Percentiles rank a stretch among this genome's conserved stretches.
phyloP scores from a whole-genome alignment of 1,284 basidiomycete species.

The Ganoderma boninense region DNA sequence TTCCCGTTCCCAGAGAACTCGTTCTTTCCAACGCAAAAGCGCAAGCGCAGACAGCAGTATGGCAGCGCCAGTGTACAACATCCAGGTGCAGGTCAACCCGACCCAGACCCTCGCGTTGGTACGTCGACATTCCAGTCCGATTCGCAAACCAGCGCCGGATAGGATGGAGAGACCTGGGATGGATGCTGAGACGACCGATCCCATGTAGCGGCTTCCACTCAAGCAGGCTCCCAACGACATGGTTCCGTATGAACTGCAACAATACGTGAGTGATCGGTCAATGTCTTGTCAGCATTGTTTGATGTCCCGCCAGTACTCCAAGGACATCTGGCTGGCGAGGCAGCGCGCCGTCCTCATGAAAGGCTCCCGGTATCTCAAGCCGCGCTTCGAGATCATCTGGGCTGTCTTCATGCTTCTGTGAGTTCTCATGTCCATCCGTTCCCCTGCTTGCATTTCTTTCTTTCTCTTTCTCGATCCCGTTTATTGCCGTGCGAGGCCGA shows the following conservation, averaged over 20 bases:
- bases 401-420: conserved; percentile 51
- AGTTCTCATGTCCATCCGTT: conserved; percentile 23
- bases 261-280: conserved; percentile 37
- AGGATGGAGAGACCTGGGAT: not conserved
- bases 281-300: not conserved
- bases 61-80: conserved; percentile 27
- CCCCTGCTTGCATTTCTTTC: too few species aligned
- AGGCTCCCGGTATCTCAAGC: conserved; percentile 54
- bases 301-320: conserved; percentile 46
- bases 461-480: too few species aligned
- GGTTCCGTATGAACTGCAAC: conserved; percentile 42
- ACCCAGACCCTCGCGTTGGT: conserved; percentile 30
- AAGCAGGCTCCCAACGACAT: conserved; percentile 35
- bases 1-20: conserved; percentile 31
- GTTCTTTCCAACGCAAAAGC: conserved; percentile 12
- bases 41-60: conserved; percentile 23
- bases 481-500: too few species aligned
- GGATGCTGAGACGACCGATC: conserved; percentile 8
- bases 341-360: conserved; percentile 48
- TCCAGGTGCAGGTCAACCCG: conserved; percentile 20
- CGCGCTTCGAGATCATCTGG: conserved; percentile 56
- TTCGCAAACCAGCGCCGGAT: not conserved
- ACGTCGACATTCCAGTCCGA: conserved; percentile 5
- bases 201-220: conserved; percentile 36
- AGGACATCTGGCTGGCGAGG: conserved; percentile 55